Evolutionary conservation across 306 rosid species (phyloP).

Genomic region (Datisca glomerata): DNA sequence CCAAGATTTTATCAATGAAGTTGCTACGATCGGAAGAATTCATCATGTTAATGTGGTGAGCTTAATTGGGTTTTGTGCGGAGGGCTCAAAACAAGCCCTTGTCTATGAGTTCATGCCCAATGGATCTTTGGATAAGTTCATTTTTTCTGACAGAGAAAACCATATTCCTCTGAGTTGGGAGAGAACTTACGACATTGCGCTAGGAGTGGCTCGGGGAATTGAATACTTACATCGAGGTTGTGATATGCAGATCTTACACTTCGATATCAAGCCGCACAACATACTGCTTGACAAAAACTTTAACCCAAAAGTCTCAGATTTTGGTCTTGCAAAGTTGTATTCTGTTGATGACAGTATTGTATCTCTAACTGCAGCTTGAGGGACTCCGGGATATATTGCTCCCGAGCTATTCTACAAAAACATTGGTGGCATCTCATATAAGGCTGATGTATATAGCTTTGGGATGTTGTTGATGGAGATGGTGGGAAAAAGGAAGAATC

Average conservation of each 20-base stretch:
- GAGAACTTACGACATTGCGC: not conserved
- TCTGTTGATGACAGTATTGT: not conserved
- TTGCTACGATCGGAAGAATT: too few species aligned
- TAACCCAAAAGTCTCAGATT: too few species aligned
- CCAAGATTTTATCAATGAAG: conserved; percentile 2
- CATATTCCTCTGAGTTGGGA: not conserved
- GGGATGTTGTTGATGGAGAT: conserved; percentile 8
- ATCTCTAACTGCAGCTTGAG: not conserved
- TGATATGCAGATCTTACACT: not conserved
- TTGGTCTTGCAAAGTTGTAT: too few species aligned
- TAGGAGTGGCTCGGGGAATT: not conserved
- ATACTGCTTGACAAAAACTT: not conserved
- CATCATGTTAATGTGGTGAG: not conserved
- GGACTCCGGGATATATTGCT: conserved; percentile 1
- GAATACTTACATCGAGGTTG: conserved; percentile 6
- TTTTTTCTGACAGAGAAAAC: not conserved
- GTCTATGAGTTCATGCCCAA: too few species aligned
- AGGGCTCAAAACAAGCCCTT: not conserved
- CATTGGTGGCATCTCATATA: not conserved
- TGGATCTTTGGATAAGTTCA: conserved; percentile 1
- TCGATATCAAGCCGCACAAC: not conserved
- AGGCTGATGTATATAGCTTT: conserved; percentile 7
- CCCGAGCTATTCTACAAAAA: not conserved
- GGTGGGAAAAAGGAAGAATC: conserved; percentile 7
- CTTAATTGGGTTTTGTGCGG: not conserved